Evolutionary conservation across 108 stramenopile genomes (phyloP).

Genomic region (Nitzschia sp.): DNA sequence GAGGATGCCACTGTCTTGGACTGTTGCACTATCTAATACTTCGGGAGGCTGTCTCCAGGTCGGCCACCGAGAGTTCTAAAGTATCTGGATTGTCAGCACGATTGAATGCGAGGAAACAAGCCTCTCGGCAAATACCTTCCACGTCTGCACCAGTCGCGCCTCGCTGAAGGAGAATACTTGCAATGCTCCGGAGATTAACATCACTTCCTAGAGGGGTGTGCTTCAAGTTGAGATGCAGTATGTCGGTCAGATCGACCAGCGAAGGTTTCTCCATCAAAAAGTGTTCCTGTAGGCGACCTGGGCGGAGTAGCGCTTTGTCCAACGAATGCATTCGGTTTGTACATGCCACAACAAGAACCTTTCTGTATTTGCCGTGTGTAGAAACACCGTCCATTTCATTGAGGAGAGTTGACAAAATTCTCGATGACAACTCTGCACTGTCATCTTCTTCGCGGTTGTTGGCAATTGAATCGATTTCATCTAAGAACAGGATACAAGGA

Average conservation of each 20-base stretch:
- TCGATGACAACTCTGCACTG: conserved; percentile 37
- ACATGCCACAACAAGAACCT: conserved; percentile 91
- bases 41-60: neutral
- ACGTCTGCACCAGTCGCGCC: conserved; percentile 62
- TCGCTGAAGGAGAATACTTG: conserved; percentile 27
- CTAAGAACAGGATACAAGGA: conserved; percentile 94
- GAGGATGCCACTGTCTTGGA: conserved; percentile 8
- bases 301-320: conserved; percentile 93
- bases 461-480: conserved; percentile 97
- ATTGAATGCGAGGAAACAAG: conserved; percentile 37
- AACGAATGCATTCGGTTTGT: conserved; percentile 92
- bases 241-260: conserved; percentile 43
- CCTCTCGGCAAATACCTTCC: conserved; percentile 71
- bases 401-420: conserved; percentile 91
- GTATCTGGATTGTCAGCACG: neutral
- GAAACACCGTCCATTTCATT: conserved; percentile 98
- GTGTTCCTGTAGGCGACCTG: conserved; percentile 92
- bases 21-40: too few relatives aligned
- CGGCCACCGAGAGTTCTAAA: conserved; percentile 9
- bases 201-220: conserved; percentile 24
- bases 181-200: conserved; percentile 26
- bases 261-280: conserved; percentile 50
- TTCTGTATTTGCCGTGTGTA: conserved; percentile 47
- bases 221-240: conserved; percentile 45
- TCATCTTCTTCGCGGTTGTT: conserved; percentile 81